phyloP scores from a whole-genome alignment of 2,329 filamentous ascomycete genomes.

The Aschersonia sp. region DNA sequence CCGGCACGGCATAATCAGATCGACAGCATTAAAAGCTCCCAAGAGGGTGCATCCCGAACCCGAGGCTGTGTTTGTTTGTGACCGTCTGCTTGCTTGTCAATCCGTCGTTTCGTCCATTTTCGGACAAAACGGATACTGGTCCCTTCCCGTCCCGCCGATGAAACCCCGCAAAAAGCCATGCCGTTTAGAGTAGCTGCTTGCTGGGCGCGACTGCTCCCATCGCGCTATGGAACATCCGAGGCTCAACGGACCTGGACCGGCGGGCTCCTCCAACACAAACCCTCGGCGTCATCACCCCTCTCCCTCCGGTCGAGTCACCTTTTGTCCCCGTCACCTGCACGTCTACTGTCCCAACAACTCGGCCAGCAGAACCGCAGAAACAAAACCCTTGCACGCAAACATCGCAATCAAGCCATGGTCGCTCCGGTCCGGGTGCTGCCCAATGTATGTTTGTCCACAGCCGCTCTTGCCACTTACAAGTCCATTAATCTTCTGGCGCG shows the following conservation, averaged over 20 bases:
- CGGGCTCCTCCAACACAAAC: background rate
- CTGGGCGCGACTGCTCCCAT: background rate
- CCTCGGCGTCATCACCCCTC: background rate
- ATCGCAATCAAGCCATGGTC: conserved; percentile 9
- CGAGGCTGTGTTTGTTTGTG: too few species aligned
- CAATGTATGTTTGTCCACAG: conserved; percentile 13
- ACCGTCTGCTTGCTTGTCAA: too few species aligned
- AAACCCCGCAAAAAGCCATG: background rate
- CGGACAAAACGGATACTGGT: background rate
- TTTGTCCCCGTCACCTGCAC: too few species aligned
- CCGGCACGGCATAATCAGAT: too few species aligned
- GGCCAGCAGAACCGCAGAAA: background rate
- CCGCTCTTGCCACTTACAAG: conserved; percentile 1
- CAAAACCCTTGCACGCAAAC: background rate
- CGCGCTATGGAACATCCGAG: background rate
- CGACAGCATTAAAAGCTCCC: too few species aligned
- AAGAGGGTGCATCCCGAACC: too few species aligned
- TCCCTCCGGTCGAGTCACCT: background rate
- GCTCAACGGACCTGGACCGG: background rate
- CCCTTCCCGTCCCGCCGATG: background rate
- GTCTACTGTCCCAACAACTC: background rate
- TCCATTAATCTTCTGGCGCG: background rate
- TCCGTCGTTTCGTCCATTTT: background rate
- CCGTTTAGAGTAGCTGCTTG: background rate
- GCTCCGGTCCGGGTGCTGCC: conserved; percentile 16